A percentile compares a stretch with the other conserved stretches of the same genome.
Evolutionary conservation across 1,139 yeast genomes (phyloP).

Genomic region (Taiozyma sp.): DNA sequence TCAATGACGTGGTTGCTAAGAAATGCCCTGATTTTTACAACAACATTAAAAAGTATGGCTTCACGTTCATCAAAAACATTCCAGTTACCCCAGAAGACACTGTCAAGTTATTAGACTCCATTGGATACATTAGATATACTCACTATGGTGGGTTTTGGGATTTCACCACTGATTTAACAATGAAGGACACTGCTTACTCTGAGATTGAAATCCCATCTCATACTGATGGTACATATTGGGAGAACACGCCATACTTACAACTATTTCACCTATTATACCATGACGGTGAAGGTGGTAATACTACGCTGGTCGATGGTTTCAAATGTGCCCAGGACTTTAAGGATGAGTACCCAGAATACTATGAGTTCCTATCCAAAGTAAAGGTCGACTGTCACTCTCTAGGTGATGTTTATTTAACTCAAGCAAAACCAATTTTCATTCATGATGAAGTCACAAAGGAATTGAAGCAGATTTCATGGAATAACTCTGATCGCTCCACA

Average conservation of each 20-base stretch:
- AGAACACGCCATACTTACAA: constrained; percentile 73
- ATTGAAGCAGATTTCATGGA: constrained; percentile 69
- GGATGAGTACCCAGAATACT: constrained; percentile 48
- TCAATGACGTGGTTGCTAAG: constrained; percentile 26
- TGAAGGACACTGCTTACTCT: constrained; percentile 74
- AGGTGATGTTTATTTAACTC: constrained; percentile 70
- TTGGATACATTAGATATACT: constrained; percentile 64
- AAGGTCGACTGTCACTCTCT: constrained; percentile 76
- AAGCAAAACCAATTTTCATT: constrained; percentile 57
- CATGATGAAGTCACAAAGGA: constrained; percentile 46
- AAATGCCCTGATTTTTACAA: constrained; percentile 46
- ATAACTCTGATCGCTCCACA: constrained; percentile 67
- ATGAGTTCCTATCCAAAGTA: constrained; percentile 44
- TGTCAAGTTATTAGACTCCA: constrained; percentile 51
- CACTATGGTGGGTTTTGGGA: constrained; percentile 86
- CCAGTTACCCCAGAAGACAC: constrained; percentile 64
- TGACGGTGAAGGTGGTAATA: constrained; percentile 72
- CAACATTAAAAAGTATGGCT: constrained; percentile 59
- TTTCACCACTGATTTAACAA: constrained; percentile 66
- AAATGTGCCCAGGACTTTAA: constrained; percentile 52
- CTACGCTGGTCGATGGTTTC: constrained; percentile 69
- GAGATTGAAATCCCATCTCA: constrained; percentile 64
- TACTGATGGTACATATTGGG: constrained; percentile 80
- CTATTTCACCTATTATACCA: constrained; percentile 57
- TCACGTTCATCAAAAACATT: constrained; percentile 58